Base-by-base conservation (phyloP, 2,329 filamentous ascomycete species). In the Penicillium digitatum region DNA sequence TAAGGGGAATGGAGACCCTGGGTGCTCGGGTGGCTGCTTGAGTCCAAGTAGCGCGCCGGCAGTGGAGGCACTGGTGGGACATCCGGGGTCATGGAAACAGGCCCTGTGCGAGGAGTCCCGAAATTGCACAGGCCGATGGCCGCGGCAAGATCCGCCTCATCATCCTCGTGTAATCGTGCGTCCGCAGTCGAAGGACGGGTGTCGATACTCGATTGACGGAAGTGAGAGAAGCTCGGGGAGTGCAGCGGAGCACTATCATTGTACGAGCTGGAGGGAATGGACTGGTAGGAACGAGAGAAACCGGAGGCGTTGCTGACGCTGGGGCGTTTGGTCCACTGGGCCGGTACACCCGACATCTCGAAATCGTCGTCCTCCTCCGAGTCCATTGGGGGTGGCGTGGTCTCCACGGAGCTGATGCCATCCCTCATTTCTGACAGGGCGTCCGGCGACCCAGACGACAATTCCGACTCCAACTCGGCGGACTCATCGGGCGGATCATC, bases 61-160 rank as follows among this genome's bases (percentile, higher is more conserved):
- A 96, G 81, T 37, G 89, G 88, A 43, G 93, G 93, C 3, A 96
- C 91, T 0, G 92, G 91, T 35, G 93, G 93, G 5, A 90, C 86
- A 65, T 95, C 89, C 3, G 82, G 78, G 5, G 85, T 81, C 57
- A 91, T 77, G 48, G 81, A 79, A 14, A 82, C 78, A 39, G 86
- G 81, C 53, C 84, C 79, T 59, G 82, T 84, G 66, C 87, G 83
- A 57, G 89, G 86, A 45, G 91, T 96, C 62, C 87, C 87, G 72
- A 95, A 94, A 73, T 90, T 95, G 59, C 96, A 84, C 62, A 96
- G 80, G 64, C 94, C 90, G 47, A 96, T 90, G 3, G 93, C 92
- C 14, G 92, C 92, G 20, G 91, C 93, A 56, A 97, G 81, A 62
- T 95, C 90, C 44, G 86, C 87, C 68, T 95, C 92, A 61, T 95